Conservation (phyloP, 2,329 filamentous ascomycete genomes). For the Ramularia endophylla region DNA sequence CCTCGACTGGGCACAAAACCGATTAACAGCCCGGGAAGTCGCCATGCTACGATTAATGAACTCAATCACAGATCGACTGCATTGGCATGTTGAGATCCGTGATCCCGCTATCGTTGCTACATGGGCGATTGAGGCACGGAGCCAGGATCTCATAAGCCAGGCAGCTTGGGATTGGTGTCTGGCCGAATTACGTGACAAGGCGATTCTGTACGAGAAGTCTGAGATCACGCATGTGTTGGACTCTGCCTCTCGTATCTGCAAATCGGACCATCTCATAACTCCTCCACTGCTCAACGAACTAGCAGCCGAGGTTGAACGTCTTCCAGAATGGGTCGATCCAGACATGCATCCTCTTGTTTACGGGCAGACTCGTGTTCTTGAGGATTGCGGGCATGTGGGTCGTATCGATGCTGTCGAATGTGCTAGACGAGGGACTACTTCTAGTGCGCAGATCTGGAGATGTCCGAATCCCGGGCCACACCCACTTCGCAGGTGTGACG, state of each 20-base stretch:
- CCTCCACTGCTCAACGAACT: conserved; percentile 29
- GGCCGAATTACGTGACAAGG: conserved; percentile 47
- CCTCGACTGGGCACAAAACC: background rate
- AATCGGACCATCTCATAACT: conserved; percentile 46
- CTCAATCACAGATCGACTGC: background rate
- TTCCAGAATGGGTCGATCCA: conserved; percentile 36
- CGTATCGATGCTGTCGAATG: background rate
- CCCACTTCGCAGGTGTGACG: too few relatives aligned
- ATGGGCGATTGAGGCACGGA: background rate
- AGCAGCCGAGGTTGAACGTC: conserved; percentile 32
- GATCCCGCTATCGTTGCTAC: background rate
- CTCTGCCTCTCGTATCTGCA: conserved; percentile 39
- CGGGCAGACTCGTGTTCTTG: conserved; percentile 18
- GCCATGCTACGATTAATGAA: background rate
- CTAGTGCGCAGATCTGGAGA: background rate
- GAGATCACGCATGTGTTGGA: conserved; percentile 42
- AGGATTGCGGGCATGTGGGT: conserved; percentile 3
- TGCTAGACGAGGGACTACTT: background rate
- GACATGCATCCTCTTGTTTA: conserved; percentile 21
- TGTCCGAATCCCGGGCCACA: too few relatives aligned
- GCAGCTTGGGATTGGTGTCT: conserved; percentile 27
- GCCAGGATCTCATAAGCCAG: conserved; percentile 6
- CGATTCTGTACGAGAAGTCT: conserved; percentile 35
- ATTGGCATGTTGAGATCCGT: background rate
- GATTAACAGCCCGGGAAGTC: background rate